Evolutionary conservation across 805 yeast genomes (phyloP).

Genomic region (Wickerhamiella occidentalis): DNA sequence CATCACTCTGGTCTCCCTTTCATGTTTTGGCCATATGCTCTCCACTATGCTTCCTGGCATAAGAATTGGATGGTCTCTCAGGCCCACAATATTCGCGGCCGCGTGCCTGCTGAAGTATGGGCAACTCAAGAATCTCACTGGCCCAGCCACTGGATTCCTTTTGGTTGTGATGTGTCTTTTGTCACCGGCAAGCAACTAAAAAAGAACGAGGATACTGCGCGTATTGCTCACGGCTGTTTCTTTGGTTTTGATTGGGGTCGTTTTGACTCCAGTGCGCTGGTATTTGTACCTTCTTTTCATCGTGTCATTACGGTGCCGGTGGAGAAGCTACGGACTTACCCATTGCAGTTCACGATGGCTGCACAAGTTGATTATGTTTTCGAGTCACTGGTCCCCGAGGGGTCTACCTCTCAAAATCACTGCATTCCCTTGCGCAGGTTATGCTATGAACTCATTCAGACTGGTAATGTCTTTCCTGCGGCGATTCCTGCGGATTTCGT

Average conservation of each 20-base stretch:
- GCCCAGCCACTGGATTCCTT: not conserved
- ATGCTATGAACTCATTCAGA: not conserved
- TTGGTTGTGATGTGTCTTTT: slow-evolving; percentile 2
- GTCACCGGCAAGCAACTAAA: not conserved
- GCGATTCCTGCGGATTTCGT: not conserved
- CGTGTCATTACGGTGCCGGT: not conserved
- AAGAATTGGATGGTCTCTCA: not conserved
- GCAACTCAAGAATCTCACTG: not conserved
- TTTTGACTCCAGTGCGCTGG: not conserved
- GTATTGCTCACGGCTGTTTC: not conserved
- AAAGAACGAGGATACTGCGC: too few relatives aligned
- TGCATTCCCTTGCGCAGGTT: not conserved
- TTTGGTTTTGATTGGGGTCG: not conserved
- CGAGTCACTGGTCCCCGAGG: not conserved
- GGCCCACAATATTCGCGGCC: not conserved
- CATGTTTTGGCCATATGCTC: not conserved
- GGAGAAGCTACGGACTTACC: not conserved
- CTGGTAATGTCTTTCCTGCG: not conserved
- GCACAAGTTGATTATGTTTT: too few relatives aligned
- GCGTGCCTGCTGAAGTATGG: not conserved
- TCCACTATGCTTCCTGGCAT: not conserved
- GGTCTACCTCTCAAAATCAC: not conserved
- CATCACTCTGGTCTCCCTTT: not conserved
- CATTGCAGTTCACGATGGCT: not conserved
- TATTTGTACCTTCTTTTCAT: not conserved